A percentile compares a stretch with the other conserved stretches of the same genome.
These are phyloP conservation scores for cucumber (Cucumis sativus) DNA, from an alignment of 306 rosid genomes.

Conservation along the genomic window Cucumber_9930_V3 NC_026656.2:17448501-17449000, in stretches of 20 bases:
- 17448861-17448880: background rate
- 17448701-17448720: too few relatives aligned
- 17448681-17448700: too few relatives aligned
- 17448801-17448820: too few relatives aligned
- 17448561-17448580: background rate
- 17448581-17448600: background rate
- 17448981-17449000: background rate
- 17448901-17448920: background rate
- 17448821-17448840: background rate
- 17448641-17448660: too few relatives aligned
- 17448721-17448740: too few relatives aligned
- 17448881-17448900: background rate
- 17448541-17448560: too few relatives aligned
- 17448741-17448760: too few relatives aligned
- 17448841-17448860: background rate
- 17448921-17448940: background rate
- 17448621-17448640: too few relatives aligned
- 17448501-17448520: background rate
- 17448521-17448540: too few relatives aligned
- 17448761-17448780: background rate
- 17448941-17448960: background rate
- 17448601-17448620: too few relatives aligned
- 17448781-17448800: background rate
- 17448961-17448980: background rate
- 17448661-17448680: too few relatives aligned